Evolutionary conservation across 495 filamentous ascomycete genomes (phyloP).

Genomic region (Aspergillus sclerotiicarbonarius): DNA sequence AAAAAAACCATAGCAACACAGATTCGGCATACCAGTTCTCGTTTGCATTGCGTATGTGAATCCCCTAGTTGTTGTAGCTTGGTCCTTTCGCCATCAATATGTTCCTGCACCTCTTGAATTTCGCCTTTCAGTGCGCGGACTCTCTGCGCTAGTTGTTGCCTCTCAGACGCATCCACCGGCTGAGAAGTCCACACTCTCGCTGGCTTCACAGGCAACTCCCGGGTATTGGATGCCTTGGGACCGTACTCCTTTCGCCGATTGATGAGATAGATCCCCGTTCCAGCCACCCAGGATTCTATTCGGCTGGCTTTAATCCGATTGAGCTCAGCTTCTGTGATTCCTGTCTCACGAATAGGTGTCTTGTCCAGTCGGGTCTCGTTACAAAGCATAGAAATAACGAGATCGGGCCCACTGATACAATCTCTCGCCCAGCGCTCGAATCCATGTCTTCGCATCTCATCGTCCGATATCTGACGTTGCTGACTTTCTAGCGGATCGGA

Average conservation of each 20-base stretch:
- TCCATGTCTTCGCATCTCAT: conserved; percentile 58
- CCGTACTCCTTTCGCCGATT: conserved; percentile 73
- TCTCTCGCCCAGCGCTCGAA: conserved; percentile 80
- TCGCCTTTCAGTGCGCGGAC: conserved; percentile 46
- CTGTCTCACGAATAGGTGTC: conserved; percentile 60
- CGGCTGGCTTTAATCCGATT: conserved; percentile 50
- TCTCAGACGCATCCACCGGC: conserved; percentile 64
- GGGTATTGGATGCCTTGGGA: conserved; percentile 61
- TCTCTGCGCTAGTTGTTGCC: conserved; percentile 44
- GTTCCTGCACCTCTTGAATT: conserved; percentile 33
- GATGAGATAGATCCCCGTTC: conserved; percentile 56
- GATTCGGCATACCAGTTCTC: conserved; percentile 39
- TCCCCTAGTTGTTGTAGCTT: conserved; percentile 42
- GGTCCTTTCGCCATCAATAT: conserved; percentile 29
- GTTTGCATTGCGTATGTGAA: conserved; percentile 13
- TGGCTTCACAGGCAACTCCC: conserved; percentile 48
- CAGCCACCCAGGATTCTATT: conserved; percentile 63
- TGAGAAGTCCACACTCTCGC: conserved; percentile 74
- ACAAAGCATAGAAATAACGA: conserved; percentile 85
- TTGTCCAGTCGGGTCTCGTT: conserved; percentile 60
- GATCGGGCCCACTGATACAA: conserved; percentile 74
- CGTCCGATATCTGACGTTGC: conserved; percentile 48
- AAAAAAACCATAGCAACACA: neutral
- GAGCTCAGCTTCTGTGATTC: conserved; percentile 64
- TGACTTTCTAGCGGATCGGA: conserved; percentile 48